phyloP scores from a whole-genome alignment of 306 rosid genomes.

The Boehmeria nivea region DNA sequence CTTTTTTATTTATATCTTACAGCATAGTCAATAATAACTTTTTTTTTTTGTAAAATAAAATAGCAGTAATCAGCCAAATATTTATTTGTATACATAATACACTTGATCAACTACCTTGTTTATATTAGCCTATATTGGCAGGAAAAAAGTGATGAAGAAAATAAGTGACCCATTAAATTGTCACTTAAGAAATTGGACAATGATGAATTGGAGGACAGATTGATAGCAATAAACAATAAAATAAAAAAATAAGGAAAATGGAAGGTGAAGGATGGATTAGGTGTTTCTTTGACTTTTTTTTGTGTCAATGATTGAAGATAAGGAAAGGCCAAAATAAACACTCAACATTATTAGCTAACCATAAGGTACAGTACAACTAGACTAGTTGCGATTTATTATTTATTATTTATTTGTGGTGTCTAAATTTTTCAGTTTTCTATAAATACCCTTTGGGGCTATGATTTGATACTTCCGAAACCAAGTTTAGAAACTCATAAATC shows the following conservation, averaged over 20 bases:
- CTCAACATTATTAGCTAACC: neutral
- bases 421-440: neutral
- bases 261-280: slow-evolving; percentile 34
- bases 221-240: slow-evolving; percentile 3
- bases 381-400: no score
- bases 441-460: neutral
- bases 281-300: slow-evolving; percentile 26
- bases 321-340: neutral
- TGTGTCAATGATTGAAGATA: slow-evolving; percentile 16
- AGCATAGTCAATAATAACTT: no score
- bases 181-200: neutral
- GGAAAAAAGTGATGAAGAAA: no score
- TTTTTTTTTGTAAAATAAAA: no score
- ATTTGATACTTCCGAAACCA: slow-evolving; percentile 3
- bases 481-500: neutral
- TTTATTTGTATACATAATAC: no score
- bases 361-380: no score
- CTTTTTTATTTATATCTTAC: no score
- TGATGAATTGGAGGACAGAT: slow-evolving; percentile 1
- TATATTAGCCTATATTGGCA: no score
- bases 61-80: no score
- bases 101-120: no score
- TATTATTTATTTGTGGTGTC: no score
- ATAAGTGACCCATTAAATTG: no score
- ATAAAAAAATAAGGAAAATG: slow-evolving; percentile 13